phyloP scores from a whole-genome alignment of 176 grass and related monocot genomes.

The Pontederia crassipes region DNA sequence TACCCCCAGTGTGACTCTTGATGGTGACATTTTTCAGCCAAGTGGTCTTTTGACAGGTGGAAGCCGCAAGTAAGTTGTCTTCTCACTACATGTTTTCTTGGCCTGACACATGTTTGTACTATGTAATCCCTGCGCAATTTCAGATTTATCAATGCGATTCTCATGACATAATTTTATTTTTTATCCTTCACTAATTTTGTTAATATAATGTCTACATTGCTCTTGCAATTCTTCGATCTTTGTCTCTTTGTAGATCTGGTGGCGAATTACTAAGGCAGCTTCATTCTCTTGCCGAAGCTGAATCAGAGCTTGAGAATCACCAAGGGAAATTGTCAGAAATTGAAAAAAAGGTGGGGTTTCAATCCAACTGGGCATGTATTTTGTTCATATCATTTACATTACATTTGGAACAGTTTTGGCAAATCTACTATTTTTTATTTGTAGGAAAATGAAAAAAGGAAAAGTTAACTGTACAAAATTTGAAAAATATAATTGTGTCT shows the following conservation, averaged over 20 bases:
- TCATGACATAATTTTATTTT: neutral
- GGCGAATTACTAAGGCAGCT: constrained; percentile 66
- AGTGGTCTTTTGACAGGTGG: constrained; percentile 97
- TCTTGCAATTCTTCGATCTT: neutral
- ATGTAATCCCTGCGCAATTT: constrained; percentile 1
- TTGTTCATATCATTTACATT: neutral
- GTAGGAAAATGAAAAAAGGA: too few relatives aligned
- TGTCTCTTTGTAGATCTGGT: constrained; percentile 41
- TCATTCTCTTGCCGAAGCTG: constrained; percentile 60
- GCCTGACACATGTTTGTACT: neutral
- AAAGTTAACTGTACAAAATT: too few relatives aligned
- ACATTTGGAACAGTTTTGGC: too few relatives aligned
- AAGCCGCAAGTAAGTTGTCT: constrained; percentile 52
- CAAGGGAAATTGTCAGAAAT: constrained; percentile 50
- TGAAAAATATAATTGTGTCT: too few relatives aligned
- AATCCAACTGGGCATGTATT: neutral
- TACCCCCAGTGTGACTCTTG: constrained; percentile 75
- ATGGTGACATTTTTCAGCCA: constrained; percentile 87
- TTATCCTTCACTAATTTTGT: neutral
- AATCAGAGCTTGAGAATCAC: constrained; percentile 53
- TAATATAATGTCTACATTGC: neutral
- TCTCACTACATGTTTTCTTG: constrained; percentile 5
- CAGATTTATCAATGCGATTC: neutral
- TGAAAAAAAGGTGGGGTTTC: constrained; percentile 54
- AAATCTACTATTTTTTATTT: too few relatives aligned